Percentiles rank a stretch among this genome's conserved stretches.
These are phyloP conservation scores for Colletotrichum liriopes DNA, from an alignment of 2,329 filamentous ascomycete genomes.

Conservation along the genomic window DNA sequence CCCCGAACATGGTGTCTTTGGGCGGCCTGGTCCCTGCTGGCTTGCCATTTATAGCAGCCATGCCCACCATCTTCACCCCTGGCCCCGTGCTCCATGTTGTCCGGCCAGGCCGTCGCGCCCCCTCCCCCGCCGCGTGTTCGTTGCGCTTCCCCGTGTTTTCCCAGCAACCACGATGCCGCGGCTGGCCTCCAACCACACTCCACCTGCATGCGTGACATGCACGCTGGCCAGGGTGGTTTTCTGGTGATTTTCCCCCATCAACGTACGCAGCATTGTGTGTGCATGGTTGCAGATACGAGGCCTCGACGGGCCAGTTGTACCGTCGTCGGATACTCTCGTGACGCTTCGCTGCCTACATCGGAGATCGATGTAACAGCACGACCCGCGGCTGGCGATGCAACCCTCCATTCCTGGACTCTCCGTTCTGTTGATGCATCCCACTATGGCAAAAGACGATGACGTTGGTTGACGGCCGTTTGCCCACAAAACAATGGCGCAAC, in stretches of 20 bases:
- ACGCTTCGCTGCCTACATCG: neutral
- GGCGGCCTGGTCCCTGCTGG: constrained; percentile 9
- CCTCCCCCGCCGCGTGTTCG: neutral
- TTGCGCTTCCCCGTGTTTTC: constrained; percentile 24
- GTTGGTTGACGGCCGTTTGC: neutral
- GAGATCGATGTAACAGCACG: neutral
- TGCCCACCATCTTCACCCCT: constrained; percentile 19
- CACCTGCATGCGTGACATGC: constrained; percentile 15
- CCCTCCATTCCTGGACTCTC: neutral
- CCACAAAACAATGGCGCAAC: neutral
- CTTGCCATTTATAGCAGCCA: constrained; percentile 30
- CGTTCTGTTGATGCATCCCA: neutral
- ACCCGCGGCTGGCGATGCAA: constrained; percentile 2
- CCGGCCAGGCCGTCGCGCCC: constrained; percentile 20
- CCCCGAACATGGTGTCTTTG: constrained; percentile 14
- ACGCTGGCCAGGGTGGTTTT: neutral
- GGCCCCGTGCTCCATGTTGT: constrained; percentile 20
- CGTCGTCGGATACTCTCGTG: neutral
- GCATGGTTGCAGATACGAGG: constrained; percentile 14
- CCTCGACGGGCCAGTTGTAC: neutral
- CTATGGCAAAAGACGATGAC: neutral
- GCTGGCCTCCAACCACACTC: neutral
- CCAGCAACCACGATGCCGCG: constrained; percentile 19
- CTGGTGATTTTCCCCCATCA: neutral
- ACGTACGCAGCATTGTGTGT: neutral